phyloP scores from a whole-genome alignment of 306 rosid genomes.

The Medicago lupulina region DNA sequence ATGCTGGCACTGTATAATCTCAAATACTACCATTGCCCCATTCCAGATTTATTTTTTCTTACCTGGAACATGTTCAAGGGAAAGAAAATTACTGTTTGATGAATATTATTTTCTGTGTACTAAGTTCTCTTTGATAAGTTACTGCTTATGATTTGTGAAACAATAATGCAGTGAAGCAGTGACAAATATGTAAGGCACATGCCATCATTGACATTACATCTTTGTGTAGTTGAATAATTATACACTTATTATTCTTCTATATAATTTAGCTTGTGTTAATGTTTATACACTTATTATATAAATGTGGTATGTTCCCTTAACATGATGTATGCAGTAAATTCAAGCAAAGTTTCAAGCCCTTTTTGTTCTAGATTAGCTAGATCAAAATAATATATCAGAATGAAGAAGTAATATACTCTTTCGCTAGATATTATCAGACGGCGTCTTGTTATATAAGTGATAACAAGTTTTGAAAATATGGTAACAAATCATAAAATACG shows the following conservation, averaged over 20 bases:
- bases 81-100: slow-evolving; percentile 25
- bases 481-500: too few relatives aligned
- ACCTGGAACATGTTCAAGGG: slow-evolving; percentile 46
- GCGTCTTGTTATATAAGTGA: too few relatives aligned
- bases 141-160: slow-evolving; percentile 21
- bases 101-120: slow-evolving; percentile 17
- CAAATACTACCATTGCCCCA: slow-evolving; percentile 36
- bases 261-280: background rate
- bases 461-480: too few relatives aligned
- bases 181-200: background rate
- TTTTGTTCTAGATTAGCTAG: too few relatives aligned
- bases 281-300: background rate
- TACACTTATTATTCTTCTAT: too few relatives aligned
- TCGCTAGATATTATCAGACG: too few relatives aligned
- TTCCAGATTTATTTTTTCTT: slow-evolving; percentile 38
- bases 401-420: too few relatives aligned
- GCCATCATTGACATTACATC: slow-evolving; percentile 1
- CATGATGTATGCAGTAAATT: too few relatives aligned
- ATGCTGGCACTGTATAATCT: slow-evolving; percentile 38
- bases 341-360: too few relatives aligned
- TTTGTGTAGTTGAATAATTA: slow-evolving; percentile 19
- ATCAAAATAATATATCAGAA: too few relatives aligned
- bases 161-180: slow-evolving; percentile 2
- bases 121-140: background rate
- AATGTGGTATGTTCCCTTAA: background rate